phyloP scores from a whole-genome alignment of 2,329 filamentous ascomycete species.

The Canariomyces notabilis region DNA sequence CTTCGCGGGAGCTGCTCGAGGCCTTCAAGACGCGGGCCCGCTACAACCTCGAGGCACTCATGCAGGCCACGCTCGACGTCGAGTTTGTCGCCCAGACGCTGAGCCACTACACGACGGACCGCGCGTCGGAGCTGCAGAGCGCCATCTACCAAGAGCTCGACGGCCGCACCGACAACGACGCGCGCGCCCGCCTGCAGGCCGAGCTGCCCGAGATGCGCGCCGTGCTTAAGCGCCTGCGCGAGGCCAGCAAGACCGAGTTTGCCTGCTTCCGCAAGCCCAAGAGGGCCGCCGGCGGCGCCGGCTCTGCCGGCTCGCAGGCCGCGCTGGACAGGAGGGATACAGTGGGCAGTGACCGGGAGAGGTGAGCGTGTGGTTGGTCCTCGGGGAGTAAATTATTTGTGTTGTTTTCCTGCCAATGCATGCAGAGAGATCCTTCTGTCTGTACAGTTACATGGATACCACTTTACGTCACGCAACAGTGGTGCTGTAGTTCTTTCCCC shows the following conservation, averaged over 20 bases:
- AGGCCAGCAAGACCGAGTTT: conserved; percentile 80
- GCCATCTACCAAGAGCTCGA: conserved; percentile 92
- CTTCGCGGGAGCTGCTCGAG: conserved; percentile 72
- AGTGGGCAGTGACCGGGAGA: conserved; percentile 14
- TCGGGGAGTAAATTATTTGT: not conserved
- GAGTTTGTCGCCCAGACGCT: conserved; percentile 96
- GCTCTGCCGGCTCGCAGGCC: not conserved
- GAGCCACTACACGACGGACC: conserved; percentile 80
- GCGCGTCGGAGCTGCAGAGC: conserved; percentile 74
- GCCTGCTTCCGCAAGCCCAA: conserved; percentile 71
- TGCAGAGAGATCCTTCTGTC: too few relatives aligned
- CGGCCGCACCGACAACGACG: conserved; percentile 80
- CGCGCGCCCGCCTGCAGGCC: conserved; percentile 70
- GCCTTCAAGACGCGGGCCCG: conserved; percentile 64
- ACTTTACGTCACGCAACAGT: too few relatives aligned
- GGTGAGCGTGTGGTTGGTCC: not conserved
- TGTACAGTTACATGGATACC: too few relatives aligned
- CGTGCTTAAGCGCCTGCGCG: conserved; percentile 76
- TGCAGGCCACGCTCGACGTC: conserved; percentile 96
- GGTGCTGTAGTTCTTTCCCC: too few relatives aligned
- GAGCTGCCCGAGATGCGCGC: conserved; percentile 87
- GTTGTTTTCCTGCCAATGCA: too few relatives aligned
- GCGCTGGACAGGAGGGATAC: conserved; percentile 21
- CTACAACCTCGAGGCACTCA: conserved; percentile 76
- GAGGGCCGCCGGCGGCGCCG: conserved; percentile 30